Percentiles rank a stretch among this genome's conserved stretches.
Conservation (phyloP, 192 early-diverging fungal genomes). For the Pilobolus umbonatus region DNA sequence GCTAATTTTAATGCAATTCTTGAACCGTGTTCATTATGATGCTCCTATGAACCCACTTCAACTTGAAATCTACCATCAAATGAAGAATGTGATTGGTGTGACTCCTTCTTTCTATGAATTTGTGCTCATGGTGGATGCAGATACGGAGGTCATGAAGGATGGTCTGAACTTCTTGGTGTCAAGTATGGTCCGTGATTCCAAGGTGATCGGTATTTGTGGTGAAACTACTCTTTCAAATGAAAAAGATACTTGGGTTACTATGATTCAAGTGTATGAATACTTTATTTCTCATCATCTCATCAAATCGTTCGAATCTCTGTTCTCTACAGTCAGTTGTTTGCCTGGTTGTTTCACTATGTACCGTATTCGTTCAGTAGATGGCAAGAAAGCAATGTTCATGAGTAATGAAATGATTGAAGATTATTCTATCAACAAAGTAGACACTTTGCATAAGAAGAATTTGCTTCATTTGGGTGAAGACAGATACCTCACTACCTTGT, state of each 20-base stretch:
- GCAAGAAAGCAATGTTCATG: conserved; percentile 87
- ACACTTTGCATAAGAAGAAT: conserved; percentile 99
- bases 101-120: conserved; percentile 94
- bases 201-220: conserved; percentile 93
- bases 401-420: conserved; percentile 87
- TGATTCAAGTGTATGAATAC: conserved; percentile 99
- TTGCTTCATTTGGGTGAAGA: conserved; percentile 98
- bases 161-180: conserved; percentile 90
- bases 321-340: conserved; percentile 94
- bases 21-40: conserved; percentile 94
- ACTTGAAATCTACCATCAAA: conserved; percentile 97
- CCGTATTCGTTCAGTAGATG: conserved; percentile 82
- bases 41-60: conserved; percentile 92
- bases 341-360: conserved; percentile 99
- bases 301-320: conserved; percentile 97
- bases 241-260: conserved; percentile 92
- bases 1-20: conserved; percentile 95
- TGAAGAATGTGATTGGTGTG: conserved; percentile 98
- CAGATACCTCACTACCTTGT: conserved; percentile 88
- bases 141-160: conserved; percentile 87
- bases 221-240: conserved; percentile 94
- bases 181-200: conserved; percentile 82
- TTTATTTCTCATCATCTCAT: conserved; percentile 95
- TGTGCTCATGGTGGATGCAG: conserved; percentile 98
- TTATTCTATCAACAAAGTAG: conserved; percentile 89